Percentiles rank a stretch among this genome's conserved stretches.
Evolutionary conservation across 345 rosid species (phyloP).

Genomic region (Excoecaria agallocha): DNA sequence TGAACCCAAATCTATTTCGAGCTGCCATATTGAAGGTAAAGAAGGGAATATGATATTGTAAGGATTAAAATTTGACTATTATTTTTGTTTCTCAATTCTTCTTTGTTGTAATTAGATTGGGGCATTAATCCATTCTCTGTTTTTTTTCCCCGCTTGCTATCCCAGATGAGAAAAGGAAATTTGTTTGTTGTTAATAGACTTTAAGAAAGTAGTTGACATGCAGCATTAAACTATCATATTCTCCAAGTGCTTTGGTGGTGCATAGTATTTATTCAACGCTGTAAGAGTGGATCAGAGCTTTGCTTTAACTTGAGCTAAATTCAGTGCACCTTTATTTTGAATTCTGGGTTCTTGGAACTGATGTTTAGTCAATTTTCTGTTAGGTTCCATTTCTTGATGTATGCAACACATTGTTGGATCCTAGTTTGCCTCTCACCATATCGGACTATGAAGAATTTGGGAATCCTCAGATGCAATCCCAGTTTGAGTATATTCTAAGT

Average conservation of each 20-base stretch:
- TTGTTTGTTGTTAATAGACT: neutral
- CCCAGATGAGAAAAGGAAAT: neutral
- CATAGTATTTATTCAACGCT: too few relatives aligned
- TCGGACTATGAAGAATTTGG: slow-evolving; percentile 94
- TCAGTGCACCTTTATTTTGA: neutral
- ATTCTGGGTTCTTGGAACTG: slow-evolving; percentile 6
- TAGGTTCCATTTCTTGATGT: slow-evolving; percentile 91
- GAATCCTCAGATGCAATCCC: slow-evolving; percentile 53
- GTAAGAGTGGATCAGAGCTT: too few relatives aligned
- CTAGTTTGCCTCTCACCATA: slow-evolving; percentile 70
- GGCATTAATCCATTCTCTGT: neutral
- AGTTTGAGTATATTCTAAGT: slow-evolving; percentile 51
- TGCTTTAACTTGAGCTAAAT: neutral
- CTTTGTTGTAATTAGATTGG: neutral
- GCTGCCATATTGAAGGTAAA: slow-evolving; percentile 80
- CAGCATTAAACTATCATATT: neutral
- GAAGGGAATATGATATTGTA: neutral
- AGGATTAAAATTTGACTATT: neutral
- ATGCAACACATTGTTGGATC: slow-evolving; percentile 69
- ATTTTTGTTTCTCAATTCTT: neutral
- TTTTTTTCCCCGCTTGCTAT: neutral
- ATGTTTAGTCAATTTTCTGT: slow-evolving; percentile 10
- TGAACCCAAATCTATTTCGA: slow-evolving; percentile 56
- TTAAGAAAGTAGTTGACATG: neutral
- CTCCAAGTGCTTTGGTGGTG: neutral